These are phyloP conservation scores for Turritis glabra DNA, from an alignment of 345 rosid genomes.

Conservation along the genomic window DNA sequence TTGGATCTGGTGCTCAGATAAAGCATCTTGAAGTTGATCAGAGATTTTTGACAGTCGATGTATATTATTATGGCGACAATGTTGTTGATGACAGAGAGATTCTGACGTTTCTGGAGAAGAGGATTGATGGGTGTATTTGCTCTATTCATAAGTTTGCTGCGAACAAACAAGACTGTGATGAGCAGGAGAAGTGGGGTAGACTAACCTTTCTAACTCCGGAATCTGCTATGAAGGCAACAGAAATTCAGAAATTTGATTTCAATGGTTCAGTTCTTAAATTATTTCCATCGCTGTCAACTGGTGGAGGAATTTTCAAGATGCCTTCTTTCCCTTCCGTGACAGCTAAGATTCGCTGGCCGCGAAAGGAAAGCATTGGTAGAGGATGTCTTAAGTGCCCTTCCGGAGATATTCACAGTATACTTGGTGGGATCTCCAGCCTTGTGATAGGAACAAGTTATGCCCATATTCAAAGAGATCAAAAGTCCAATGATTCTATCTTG, in stretches of 20 bases:
- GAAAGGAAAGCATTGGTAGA: constrained; percentile 58
- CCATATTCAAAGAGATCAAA: constrained; percentile 43
- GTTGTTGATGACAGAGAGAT: constrained; percentile 65
- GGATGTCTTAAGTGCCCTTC: constrained; percentile 48
- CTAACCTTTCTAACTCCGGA: constrained; percentile 77
- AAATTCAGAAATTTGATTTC: constrained; percentile 54
- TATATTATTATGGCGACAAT: constrained; percentile 51
- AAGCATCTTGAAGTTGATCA: constrained; percentile 83
- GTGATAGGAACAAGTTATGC: constrained; percentile 51
- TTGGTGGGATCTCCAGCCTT: constrained; percentile 46
- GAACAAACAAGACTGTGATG: constrained; percentile 49
- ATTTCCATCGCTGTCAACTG: constrained; percentile 48
- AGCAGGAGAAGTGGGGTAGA: constrained; percentile 78
- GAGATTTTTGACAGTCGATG: constrained; percentile 64
- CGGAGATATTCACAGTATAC: constrained; percentile 47
- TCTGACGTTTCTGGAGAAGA: constrained; percentile 61
- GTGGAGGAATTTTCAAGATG: constrained; percentile 50
- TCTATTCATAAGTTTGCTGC: constrained; percentile 50
- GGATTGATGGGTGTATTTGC: constrained; percentile 59
- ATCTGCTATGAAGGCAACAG: constrained; percentile 65
- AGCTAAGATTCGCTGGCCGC: constrained; percentile 78
- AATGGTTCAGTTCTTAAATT: constrained; percentile 61
- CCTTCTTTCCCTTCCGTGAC: constrained; percentile 67
- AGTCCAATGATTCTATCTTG: constrained; percentile 41
- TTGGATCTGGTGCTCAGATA: constrained; percentile 89